phyloP scores from a whole-genome alignment of 2,329 filamentous ascomycete genomes.

The Ophiocordyceps unilateralis region DNA sequence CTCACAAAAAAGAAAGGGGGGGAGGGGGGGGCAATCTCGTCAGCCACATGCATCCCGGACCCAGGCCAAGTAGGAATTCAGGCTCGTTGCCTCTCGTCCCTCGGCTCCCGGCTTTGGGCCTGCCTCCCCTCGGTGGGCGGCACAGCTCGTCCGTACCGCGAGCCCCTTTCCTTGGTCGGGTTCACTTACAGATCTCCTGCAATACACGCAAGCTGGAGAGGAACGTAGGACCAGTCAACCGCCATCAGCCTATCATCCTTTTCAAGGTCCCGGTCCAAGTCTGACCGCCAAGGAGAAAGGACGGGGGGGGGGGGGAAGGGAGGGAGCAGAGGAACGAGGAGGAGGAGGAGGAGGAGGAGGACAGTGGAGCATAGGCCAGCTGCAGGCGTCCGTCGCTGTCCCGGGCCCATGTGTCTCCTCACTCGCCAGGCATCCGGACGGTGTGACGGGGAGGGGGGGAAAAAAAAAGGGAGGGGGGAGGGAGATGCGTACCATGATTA shows the following conservation, averaged over 20 bases:
- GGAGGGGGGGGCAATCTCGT: slow-evolving; percentile 3
- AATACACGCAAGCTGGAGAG: slow-evolving; percentile 62
- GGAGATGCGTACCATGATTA: slow-evolving; percentile 55
- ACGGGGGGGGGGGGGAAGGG: not conserved
- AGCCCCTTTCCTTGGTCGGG: slow-evolving; percentile 3
- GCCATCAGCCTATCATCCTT: slow-evolving; percentile 1
- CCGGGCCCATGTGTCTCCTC: not conserved
- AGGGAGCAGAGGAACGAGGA: slow-evolving; percentile 4
- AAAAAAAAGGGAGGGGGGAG: not conserved
- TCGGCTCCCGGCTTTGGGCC: not conserved
- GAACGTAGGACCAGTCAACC: not conserved
- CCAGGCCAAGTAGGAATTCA: not conserved
- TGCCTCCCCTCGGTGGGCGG: not conserved
- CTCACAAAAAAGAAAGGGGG: slow-evolving; percentile 8
- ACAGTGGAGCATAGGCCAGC: not conserved
- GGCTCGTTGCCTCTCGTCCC: not conserved
- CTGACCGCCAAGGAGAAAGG: not conserved
- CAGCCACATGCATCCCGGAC: slow-evolving; percentile 1
- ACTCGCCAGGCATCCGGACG: not conserved
- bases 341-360: slow-evolving; percentile 5
- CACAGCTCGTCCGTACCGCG: not conserved
- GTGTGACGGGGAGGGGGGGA: slow-evolving; percentile 4
- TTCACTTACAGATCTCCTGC: slow-evolving; percentile 70
- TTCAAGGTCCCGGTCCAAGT: not conserved
- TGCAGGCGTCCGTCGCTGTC: slow-evolving; percentile 1